These are phyloP conservation scores for Asclepias syriaca DNA, from an alignment of 257 asterid genomes.

Conservation along the genomic window DNA sequence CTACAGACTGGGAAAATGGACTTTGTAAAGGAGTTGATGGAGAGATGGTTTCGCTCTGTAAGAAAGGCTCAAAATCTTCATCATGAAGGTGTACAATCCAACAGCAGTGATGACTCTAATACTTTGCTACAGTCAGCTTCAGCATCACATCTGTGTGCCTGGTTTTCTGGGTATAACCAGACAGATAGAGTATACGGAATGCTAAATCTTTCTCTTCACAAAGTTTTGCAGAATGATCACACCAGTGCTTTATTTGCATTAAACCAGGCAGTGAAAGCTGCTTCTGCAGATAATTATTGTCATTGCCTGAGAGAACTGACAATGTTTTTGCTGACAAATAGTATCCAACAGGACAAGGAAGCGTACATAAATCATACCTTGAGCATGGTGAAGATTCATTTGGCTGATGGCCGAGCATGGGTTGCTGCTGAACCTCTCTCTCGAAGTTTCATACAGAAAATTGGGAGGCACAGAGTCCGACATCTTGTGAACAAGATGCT, in stretches of 20 bases:
- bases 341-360: conserved; percentile 11
- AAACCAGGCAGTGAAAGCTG: conserved; percentile 31
- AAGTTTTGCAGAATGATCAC: conserved; percentile 28
- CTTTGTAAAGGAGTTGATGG: conserved; percentile 34
- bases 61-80: conserved; percentile 15
- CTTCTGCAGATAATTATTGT: conserved; percentile 31
- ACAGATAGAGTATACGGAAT: conserved; percentile 35
- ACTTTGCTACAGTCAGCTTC: conserved; percentile 17
- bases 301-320: conserved; percentile 40
- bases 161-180: conserved; percentile 22
- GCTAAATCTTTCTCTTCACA: conserved; percentile 37
- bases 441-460: conserved; percentile 27
- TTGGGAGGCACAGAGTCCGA: conserved; percentile 34
- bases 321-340: conserved; percentile 22
- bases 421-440: conserved; percentile 27
- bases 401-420: conserved; percentile 31
- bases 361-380: conserved; percentile 3
- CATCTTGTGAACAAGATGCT: conserved; percentile 33
- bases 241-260: conserved; percentile 29
- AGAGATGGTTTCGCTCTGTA: conserved; percentile 31
- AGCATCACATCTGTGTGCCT: conserved; percentile 20
- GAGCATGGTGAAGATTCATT: conserved; percentile 24
- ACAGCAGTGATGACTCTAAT: conserved; percentile 13
- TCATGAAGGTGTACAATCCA: conserved; percentile 1
- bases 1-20: conserved; percentile 25